Conservation (phyloP, 805 yeast genomes). For the Priceomyces haplophilus region DNA sequence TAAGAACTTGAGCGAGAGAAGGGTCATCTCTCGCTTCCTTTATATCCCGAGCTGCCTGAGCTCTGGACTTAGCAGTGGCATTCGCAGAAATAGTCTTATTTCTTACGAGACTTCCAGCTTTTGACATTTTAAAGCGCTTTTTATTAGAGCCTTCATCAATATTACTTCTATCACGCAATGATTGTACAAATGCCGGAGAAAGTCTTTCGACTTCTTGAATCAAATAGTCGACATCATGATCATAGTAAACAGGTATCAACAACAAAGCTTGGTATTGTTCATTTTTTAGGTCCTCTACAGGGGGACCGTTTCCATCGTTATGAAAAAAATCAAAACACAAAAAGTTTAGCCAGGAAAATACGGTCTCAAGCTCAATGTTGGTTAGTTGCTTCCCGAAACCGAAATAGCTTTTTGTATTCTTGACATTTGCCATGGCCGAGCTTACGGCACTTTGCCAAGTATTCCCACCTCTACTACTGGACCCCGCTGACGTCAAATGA, state of each 20-base stretch:
- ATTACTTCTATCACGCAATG: conserved; percentile 47
- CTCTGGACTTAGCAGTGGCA: conserved; percentile 58
- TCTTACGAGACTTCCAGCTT: conserved; percentile 54
- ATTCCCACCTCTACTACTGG: conserved; percentile 11
- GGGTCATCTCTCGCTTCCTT: conserved; percentile 41
- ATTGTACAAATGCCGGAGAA: conserved; percentile 51
- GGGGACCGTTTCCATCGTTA: conserved; percentile 79
- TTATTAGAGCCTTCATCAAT: conserved; percentile 23
- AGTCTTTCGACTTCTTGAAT: conserved; percentile 57
- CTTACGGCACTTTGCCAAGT: conserved; percentile 44
- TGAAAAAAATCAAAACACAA: conserved; percentile 74
- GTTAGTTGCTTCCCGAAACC: conserved; percentile 58
- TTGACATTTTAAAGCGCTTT: conserved; percentile 16
- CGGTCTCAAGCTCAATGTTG: conserved; percentile 59
- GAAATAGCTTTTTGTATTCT: conserved; percentile 37
- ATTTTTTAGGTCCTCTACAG: conserved; percentile 58
- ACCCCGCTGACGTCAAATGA: conserved; percentile 22
- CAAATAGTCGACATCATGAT: conserved; percentile 45
- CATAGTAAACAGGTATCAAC: conserved; percentile 64
- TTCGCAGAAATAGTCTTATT: conserved; percentile 69
- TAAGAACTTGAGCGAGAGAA: conserved; percentile 37
- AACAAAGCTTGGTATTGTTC: conserved; percentile 62
- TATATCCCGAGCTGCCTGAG: conserved; percentile 44
- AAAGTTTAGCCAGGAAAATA: conserved; percentile 66
- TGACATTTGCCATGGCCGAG: conserved; percentile 50